These are phyloP conservation scores for Erodium chrysanthum DNA, from an alignment of 441 rosid species.

Conservation along the genomic window DNA sequence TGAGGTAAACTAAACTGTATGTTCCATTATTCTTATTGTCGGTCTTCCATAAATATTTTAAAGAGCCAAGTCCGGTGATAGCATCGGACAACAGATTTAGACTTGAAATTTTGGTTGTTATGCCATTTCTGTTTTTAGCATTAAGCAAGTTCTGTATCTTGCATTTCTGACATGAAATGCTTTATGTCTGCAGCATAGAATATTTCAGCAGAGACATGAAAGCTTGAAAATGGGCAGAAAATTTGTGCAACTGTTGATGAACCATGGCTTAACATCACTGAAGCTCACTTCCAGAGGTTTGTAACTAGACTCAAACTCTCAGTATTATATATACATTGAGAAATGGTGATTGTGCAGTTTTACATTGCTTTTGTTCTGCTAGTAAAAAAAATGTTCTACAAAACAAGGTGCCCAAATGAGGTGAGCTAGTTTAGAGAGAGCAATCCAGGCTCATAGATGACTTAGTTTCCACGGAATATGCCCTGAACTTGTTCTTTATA, in stretches of 20 bases:
- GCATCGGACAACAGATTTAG: not conserved
- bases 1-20: constrained; percentile 27
- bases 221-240: constrained; percentile 55
- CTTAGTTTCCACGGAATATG: not conserved
- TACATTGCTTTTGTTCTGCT: not conserved
- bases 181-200: constrained; percentile 37
- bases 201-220: constrained; percentile 59
- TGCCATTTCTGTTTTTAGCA: constrained; percentile 12
- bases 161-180: constrained; percentile 12
- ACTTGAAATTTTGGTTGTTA: not conserved
- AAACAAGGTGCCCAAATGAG: not conserved
- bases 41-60: not conserved
- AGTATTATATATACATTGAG: too few species aligned
- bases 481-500: not conserved
- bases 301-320: too few species aligned
- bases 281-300: constrained; percentile 28
- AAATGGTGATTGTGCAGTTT: too few species aligned
- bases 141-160: not conserved
- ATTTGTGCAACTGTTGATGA: constrained; percentile 23
- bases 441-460: not conserved
- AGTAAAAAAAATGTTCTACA: not conserved
- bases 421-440: not conserved
- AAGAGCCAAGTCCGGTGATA: constrained; percentile 3
- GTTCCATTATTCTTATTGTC: constrained; percentile 14
- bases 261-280: constrained; percentile 22